Evolutionary conservation across 73 alveolate species (phyloP), one percentile per base, ranked within the genome.

Genomic region (Stentor roeselii): DNA sequence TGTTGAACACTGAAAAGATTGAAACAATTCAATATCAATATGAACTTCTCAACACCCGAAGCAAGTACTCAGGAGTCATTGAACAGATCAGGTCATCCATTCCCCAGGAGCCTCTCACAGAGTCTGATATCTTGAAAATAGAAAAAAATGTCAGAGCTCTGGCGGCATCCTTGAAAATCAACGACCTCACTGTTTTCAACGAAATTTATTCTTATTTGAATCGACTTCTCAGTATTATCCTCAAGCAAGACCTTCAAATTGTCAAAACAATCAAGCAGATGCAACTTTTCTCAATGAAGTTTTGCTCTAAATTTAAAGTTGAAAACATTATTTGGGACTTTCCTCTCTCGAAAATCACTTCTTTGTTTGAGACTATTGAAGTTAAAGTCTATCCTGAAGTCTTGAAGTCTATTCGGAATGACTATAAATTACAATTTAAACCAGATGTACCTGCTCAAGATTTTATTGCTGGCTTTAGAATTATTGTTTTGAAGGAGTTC

Each of bases 21-120:
- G 37, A 21, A 15, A 15, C 21, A 30, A 67, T 67, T 30, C 80
- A 67, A 67, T 67, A 67, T 67, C 80, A 67, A 67, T 67, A 21
- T 67, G 80, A 67, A 32, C 42, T 67, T 27, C 37, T 67, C 11
- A 67, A 67, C 34, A 30, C 37, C 0, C 37, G 37, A 67, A 40
- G 37, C 1, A 32, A 34, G 34, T 21, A 67, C 41, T 67, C 80
- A 67, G 80, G 80, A 0, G 2, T 67, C 11, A 67, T 67, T 27
- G 11, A n/a, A 30, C 42, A 67, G 34, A 67, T 67, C 6, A 50
- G 67, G 21, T 6, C 6, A 50, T 11, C 6, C 6, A 50, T 50
- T 11, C 67, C 67, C 6, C 67, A 50, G 67, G 21, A 50, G 6
- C 30, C 67, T 21, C 67, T 50, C 67, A 27, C n/a, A 21, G 2